Conservation (phyloP, 2,329 filamentous ascomycete genomes). For the Penicillium griseofulvum region DNA sequence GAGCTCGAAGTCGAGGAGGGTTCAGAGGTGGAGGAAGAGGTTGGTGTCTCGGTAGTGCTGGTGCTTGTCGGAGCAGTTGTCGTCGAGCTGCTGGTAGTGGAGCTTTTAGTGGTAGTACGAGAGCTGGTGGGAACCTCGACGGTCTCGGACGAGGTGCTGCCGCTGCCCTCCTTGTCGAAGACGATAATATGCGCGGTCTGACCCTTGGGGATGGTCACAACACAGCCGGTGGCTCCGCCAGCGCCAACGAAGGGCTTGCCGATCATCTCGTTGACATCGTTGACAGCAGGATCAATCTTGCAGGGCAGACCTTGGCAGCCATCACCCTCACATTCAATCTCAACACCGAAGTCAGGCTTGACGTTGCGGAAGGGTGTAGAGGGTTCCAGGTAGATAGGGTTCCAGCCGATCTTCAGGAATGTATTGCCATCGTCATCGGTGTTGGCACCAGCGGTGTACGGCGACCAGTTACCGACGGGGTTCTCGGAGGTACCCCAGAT, state of each 20-base stretch:
- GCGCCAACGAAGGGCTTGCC: conserved; percentile 61
- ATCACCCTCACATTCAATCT: conserved; percentile 65
- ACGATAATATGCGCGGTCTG: conserved; percentile 66
- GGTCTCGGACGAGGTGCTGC: conserved; percentile 12
- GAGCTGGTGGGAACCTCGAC: conserved; percentile 13
- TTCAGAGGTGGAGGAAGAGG: conserved; percentile 18
- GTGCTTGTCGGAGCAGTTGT: conserved; percentile 14
- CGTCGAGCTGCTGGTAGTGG: conserved; percentile 13
- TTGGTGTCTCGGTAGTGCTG: conserved; percentile 7
- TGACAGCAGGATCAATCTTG: conserved; percentile 61
- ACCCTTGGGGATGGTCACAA: conserved; percentile 70
- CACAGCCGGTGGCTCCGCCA: conserved; percentile 69
- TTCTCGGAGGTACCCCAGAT: conserved; percentile 65
- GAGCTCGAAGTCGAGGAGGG: conserved; percentile 10
- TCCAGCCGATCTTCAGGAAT: conserved; percentile 73
- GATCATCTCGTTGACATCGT: conserved; percentile 57
- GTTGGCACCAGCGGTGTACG: conserved; percentile 75
- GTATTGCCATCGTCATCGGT: conserved; percentile 63
- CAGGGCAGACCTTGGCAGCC: conserved; percentile 73
- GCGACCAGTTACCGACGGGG: conserved; percentile 71
- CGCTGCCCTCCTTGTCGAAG: conserved; percentile 38
- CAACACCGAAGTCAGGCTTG: conserved; percentile 65
- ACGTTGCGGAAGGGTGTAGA: conserved; percentile 53
- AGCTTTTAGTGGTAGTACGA: conserved; percentile 7
- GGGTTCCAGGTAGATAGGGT: conserved; percentile 66